These are phyloP conservation scores for Prototheca stagnorum DNA, from an alignment of 163 green algal species.

Conservation along the genomic window DNA sequence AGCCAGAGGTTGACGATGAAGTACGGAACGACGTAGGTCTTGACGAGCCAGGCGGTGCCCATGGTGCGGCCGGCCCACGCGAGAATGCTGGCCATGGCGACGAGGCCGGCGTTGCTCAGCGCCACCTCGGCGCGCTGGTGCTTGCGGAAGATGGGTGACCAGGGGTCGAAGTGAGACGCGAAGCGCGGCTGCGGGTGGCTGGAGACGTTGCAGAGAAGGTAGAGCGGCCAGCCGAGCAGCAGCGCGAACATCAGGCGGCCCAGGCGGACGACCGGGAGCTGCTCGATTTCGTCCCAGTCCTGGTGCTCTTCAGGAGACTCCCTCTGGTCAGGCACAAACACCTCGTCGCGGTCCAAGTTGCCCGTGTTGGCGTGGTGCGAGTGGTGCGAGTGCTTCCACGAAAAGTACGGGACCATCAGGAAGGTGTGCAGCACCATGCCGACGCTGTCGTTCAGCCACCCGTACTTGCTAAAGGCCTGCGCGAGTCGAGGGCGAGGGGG, in stretches of 20 bases:
- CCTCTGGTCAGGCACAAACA: constrained; percentile 40
- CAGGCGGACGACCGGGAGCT: constrained; percentile 9
- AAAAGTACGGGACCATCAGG: constrained; percentile 83
- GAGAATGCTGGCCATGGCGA: constrained; percentile 35
- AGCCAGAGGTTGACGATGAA: constrained; percentile 81
- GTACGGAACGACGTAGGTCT: constrained; percentile 68
- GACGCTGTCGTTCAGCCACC: constrained; percentile 60
- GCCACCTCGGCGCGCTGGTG: constrained; percentile 54
- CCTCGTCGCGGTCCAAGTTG: constrained; percentile 57
- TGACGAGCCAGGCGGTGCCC: constrained; percentile 50
- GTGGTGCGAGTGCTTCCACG: constrained; percentile 80
- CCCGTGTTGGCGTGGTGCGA: constrained; percentile 76
- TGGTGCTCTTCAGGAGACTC: constrained; percentile 4
- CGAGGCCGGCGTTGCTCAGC: constrained; percentile 31
- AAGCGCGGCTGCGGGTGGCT: constrained; percentile 40
- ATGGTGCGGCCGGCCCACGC: constrained; percentile 15
- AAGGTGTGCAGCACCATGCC: constrained; percentile 63
- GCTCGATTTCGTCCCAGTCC: constrained; percentile 6
- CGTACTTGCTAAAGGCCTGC: not conserved
- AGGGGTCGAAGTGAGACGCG: constrained; percentile 77
- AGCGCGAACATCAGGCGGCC: constrained; percentile 34
- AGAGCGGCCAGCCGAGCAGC: constrained; percentile 59
- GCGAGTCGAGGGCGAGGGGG: not conserved
- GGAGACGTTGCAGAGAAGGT: constrained; percentile 52
- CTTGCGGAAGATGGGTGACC: constrained; percentile 69